A percentile compares a stretch with the other conserved stretches of the same genome.
Evolutionary conservation across 2,329 filamentous ascomycete genomes (phyloP).

Genomic region (Raffaelea arxii): DNA sequence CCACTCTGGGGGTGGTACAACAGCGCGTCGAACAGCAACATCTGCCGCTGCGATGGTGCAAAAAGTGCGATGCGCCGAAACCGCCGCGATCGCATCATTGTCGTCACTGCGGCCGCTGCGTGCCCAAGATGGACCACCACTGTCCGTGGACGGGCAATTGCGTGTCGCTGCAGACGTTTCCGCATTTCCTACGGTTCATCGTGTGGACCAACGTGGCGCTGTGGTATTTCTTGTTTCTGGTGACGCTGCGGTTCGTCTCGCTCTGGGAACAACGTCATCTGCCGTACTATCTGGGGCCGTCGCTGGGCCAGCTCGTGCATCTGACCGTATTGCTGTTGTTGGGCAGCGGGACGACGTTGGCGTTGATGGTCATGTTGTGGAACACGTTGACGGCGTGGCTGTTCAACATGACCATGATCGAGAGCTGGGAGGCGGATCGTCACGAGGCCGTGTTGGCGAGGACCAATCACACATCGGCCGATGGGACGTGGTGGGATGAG

Average conservation of each 20-base stretch:
- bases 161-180: slow-evolving; percentile 71
- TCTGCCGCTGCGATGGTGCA: slow-evolving; percentile 52
- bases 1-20: too few relatives aligned
- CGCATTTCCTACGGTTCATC: slow-evolving; percentile 74
- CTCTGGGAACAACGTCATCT: slow-evolving; percentile 58
- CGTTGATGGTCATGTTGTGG: slow-evolving; percentile 54
- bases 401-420: slow-evolving; percentile 71
- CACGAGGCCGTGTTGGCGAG: slow-evolving; percentile 48
- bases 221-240: slow-evolving; percentile 48
- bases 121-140: slow-evolving; percentile 79
- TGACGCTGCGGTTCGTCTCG: slow-evolving; percentile 47
- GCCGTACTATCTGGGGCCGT: slow-evolving; percentile 66
- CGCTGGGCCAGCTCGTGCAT: slow-evolving; percentile 44
- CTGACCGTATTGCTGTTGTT: slow-evolving; percentile 51
- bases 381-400: slow-evolving; percentile 51
- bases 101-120: slow-evolving; percentile 62
- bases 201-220: slow-evolving; percentile 57
- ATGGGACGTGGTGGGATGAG: slow-evolving; percentile 31
- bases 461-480: slow-evolving; percentile 24
- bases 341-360: slow-evolving; percentile 50
- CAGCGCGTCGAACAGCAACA: too few relatives aligned
- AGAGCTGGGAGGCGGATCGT: slow-evolving; percentile 63
- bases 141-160: slow-evolving; percentile 81
- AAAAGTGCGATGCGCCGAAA: slow-evolving; percentile 64
- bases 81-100: slow-evolving; percentile 76